Evolutionary conservation across 306 rosid genomes (phyloP), one percentile per base, ranked within the genome.

Genomic region (Medicago arabica): DNA sequence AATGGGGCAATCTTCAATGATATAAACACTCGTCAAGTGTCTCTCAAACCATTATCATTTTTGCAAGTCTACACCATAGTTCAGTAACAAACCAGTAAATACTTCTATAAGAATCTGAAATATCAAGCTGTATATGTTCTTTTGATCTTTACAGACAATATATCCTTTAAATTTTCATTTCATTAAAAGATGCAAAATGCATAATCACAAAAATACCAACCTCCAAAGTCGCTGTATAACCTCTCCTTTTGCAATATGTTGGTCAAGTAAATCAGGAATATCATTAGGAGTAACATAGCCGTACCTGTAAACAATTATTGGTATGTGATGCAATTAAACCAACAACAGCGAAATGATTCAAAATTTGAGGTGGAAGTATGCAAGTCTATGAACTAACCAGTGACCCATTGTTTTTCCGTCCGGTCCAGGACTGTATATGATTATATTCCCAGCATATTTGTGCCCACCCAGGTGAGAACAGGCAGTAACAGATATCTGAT

Each of bases 391-490:
- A 75, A 62, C 83, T 84, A 88, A 93, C 98, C 98, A 93, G 72
- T 93, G 93, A 72, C 98, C 98, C 19, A 68, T 86, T 21, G 84
- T 80, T 34, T 83, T 87, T 67, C 88, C 96, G 76, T 88, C 92
- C 10, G 79, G 71, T 69, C 88, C 89, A 11, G 87, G 90, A 63
- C 88, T 69, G 77, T 51, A 93, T 78, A 91, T 86, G 71, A 93
- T 89, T 78, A 93, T 68, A 80, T 93, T 93, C 39, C 98, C 98
- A 59, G 98, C 96, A 89, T 89, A 93, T 83, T 93, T 93, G 75
- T 93, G 97, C 38, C 97, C 97, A 16, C 98, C 96, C 62, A 93
- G 8, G 74, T 93, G 98, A 76, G 98, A 91, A 82, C 97, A 91
- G 1, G 93, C 86, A 21, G 64, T 84, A 61, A 93, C 96, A 74